Evolutionary conservation across 139 green algal genomes (phyloP), one percentile per base, ranked within the genome.

Genomic region (Tetradesmus obliquus): DNA sequence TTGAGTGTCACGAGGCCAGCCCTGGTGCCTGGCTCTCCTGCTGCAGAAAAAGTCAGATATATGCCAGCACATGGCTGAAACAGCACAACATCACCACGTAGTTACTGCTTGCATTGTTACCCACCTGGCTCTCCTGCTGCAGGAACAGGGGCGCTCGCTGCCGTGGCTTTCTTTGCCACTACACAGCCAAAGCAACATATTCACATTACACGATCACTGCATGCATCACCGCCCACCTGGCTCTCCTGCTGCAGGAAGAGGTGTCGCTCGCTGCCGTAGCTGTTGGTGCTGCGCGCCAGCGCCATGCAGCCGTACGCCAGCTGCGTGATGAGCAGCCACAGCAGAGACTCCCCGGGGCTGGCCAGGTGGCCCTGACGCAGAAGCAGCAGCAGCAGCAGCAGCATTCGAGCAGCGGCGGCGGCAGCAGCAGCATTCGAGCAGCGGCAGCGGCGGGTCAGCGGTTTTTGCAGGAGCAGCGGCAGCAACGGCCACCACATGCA

Each of bases 261-360:
- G 72, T 71, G 55, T 7, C 86, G 60, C 71, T 90, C 86, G 10
- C 10, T 5, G 8, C 86, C 86, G 22, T 85, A 90, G 51, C 13
- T 55, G 54, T 3, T 45, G n/a, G 22, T 72, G 54, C 86, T 84
- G 22, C 86, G 51, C 6, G 32, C 86, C 71, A 90, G 53, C 19
- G 86, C 24, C 22, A 90, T 83, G 66, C 66, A 69, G 71, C 86
- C 86, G 5, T 55, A 90, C 15, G 69, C 86, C 86, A 90, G 53
- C 71, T 82, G 54, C 20, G 86, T 90, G 45, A 90, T 83, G 1
- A 90, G 71, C 72, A 90, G 54, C 86, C 86, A 90, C 72, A 90
- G 32, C 71, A 72, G 3, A 10, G 86, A 57, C 17, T 55, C 71
- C 8, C 9, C 9, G 6, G 54, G 86, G 15, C 13, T 69, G 32